Percentiles rank a stretch among this genome's conserved stretches.
phyloP scores from a whole-genome alignment of 192 early-diverging fungal genomes.

The Coemansia sp. region DNA sequence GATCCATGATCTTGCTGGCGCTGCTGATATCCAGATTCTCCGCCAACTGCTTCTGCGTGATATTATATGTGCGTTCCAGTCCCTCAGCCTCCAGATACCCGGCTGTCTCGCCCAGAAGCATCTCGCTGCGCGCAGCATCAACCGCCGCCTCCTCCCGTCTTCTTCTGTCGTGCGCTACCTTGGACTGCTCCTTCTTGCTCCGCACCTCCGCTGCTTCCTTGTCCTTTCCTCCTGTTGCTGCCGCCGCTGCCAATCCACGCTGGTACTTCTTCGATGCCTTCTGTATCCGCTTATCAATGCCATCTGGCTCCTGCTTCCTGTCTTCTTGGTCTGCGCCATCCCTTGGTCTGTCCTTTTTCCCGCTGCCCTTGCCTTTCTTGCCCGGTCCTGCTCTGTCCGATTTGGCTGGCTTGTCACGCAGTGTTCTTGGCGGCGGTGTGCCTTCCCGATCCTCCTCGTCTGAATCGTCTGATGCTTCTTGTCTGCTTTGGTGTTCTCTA shows the following conservation, averaged over 20 bases:
- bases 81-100: constrained; percentile 88
- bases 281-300: constrained; percentile 14
- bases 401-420: constrained; percentile 23
- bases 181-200: constrained; percentile 73
- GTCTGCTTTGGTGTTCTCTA: neutral
- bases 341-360: neutral
- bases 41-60: constrained; percentile 67
- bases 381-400: constrained; percentile 2
- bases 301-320: constrained; percentile 10
- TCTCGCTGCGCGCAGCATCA: constrained; percentile 74
- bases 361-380: constrained; percentile 5
- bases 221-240: neutral
- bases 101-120: constrained; percentile 72
- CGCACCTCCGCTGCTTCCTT: constrained; percentile 28
- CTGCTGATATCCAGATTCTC: constrained; percentile 76
- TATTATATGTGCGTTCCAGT: constrained; percentile 86
- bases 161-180: constrained; percentile 63
- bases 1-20: constrained; percentile 74
- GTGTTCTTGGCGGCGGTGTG: constrained; percentile 14
- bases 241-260: constrained; percentile 11
- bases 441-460: constrained; percentile 10
- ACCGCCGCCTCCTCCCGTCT: constrained; percentile 65
- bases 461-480: neutral
- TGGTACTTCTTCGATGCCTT: constrained; percentile 38
- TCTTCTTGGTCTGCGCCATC: neutral